These are phyloP conservation scores for Monilinia laxa DNA, from an alignment of 2,329 filamentous ascomycete genomes.

Conservation along the genomic window DNA sequence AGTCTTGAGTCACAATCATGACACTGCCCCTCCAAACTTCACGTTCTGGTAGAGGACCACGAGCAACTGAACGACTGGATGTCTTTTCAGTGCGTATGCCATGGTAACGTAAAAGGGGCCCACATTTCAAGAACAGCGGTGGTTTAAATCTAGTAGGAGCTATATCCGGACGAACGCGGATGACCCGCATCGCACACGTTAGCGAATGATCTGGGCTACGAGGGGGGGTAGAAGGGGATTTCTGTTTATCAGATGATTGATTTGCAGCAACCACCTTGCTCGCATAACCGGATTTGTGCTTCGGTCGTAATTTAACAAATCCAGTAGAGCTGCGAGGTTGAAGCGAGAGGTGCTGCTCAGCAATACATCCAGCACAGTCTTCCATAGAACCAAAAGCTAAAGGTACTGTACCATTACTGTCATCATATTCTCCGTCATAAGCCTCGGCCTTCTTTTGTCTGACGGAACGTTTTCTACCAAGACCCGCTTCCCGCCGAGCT, in stretches of 20 bases:
- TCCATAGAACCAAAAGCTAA: conserved; percentile 25
- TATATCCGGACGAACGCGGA: conserved; percentile 41
- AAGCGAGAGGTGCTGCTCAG: conserved; percentile 20
- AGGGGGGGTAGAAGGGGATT: conserved; percentile 5
- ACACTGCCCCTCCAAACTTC: conserved; percentile 92
- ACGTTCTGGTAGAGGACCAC: conserved; percentile 50
- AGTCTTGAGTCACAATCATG: conserved; percentile 92
- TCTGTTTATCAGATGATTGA: conserved; percentile 17
- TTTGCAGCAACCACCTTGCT: conserved; percentile 21
- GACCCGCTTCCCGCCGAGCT: conserved; percentile 72
- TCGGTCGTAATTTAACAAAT: conserved; percentile 21
- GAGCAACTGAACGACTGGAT: conserved; percentile 41
- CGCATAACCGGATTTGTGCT: conserved; percentile 23
- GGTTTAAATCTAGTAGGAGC: conserved; percentile 75
- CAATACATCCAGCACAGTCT: conserved; percentile 29
- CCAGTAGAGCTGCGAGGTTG: conserved; percentile 6
- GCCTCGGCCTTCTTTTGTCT: conserved; percentile 54
- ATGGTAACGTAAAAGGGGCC: conserved; percentile 85
- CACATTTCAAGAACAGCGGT: conserved; percentile 80
- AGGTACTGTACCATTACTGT: conserved; percentile 52
- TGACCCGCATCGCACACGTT: conserved; percentile 41
- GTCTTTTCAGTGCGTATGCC: conserved; percentile 68
- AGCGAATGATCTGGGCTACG: conserved; percentile 37
- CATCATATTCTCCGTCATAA: conserved; percentile 67
- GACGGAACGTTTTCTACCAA: conserved; percentile 44